A percentile compares a stretch with the other conserved stretches of the same genome.
These are phyloP conservation scores for Hansenula sp. DNA, from an alignment of 1,139 yeast genomes.

Conservation along the genomic window DNA sequence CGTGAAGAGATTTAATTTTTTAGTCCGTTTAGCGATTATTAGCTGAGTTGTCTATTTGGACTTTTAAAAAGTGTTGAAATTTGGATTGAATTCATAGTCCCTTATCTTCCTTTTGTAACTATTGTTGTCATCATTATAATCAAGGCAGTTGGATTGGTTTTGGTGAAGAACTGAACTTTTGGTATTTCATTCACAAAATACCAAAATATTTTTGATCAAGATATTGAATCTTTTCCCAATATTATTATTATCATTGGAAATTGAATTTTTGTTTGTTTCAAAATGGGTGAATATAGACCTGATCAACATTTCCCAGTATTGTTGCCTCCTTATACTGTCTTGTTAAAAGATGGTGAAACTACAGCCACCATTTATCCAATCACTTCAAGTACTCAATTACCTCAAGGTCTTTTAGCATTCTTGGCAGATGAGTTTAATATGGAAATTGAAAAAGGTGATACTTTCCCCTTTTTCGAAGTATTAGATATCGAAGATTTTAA, in stretches of 20 bases:
- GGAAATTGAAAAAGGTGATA: constrained; percentile 88
- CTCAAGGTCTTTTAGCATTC: constrained; percentile 74
- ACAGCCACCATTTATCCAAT: constrained; percentile 92
- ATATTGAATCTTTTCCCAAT: too few relatives aligned
- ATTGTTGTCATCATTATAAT: not conserved
- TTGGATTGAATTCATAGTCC: too few relatives aligned
- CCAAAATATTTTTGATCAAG: too few relatives aligned
- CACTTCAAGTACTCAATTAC: constrained; percentile 55
- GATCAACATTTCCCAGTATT: constrained; percentile 21
- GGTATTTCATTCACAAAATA: too few relatives aligned
- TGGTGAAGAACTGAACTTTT: not conserved
- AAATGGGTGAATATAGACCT: constrained; percentile 2
- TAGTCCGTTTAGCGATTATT: too few relatives aligned
- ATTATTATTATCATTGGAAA: too few relatives aligned
- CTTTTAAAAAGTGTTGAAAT: too few relatives aligned
- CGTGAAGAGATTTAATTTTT: not conserved
- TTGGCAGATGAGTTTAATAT: constrained; percentile 88
- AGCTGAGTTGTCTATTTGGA: not conserved
- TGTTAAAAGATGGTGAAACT: constrained; percentile 84
- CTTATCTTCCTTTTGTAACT: too few relatives aligned
- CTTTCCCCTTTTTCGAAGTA: constrained; percentile 80
- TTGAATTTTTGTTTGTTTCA: not conserved
- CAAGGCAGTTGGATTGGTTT: too few relatives aligned
- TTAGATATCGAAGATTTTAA: constrained; percentile 70
- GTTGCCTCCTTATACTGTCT: constrained; percentile 50